Percentiles rank a stretch among this genome's conserved stretches.
phyloP scores from a whole-genome alignment of 139 green algal genomes.

The Haematococcus lacustris region DNA sequence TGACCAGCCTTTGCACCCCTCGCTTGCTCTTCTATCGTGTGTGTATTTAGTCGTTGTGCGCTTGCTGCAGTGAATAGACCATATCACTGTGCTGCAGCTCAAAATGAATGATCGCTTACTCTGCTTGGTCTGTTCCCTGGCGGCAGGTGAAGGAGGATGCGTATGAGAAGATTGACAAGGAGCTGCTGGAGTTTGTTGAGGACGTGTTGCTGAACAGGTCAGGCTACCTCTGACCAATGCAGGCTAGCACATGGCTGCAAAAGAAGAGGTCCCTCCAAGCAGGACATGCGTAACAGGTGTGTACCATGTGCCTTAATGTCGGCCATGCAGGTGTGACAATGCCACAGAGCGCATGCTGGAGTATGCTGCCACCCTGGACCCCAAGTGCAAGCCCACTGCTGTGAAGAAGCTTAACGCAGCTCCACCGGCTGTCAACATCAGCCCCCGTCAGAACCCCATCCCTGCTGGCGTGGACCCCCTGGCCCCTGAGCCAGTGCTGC shows the following conservation, averaged over 20 bases:
- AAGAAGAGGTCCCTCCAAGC: too few species aligned
- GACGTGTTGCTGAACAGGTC: constrained; percentile 93
- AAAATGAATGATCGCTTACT: too few species aligned
- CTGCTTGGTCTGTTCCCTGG: too few species aligned
- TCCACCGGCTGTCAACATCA: constrained; percentile 22
- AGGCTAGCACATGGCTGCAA: too few species aligned
- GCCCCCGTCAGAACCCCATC: constrained; percentile 45
- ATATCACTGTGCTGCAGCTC: too few species aligned
- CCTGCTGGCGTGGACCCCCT: constrained; percentile 36
- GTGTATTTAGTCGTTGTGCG: too few species aligned
- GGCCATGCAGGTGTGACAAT: constrained; percentile 14
- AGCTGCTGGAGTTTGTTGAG: constrained; percentile 93
- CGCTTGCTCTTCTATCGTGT: too few species aligned
- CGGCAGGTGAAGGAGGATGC: constrained; percentile 81
- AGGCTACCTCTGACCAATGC: background rate
- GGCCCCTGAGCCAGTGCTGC: constrained; percentile 28
- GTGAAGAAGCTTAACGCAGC: constrained; percentile 21
- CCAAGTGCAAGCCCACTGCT: constrained; percentile 19
- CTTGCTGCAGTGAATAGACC: too few species aligned
- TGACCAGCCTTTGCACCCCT: too few species aligned
- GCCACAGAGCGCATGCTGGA: constrained; percentile 80
- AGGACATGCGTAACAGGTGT: too few species aligned
- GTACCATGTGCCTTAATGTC: too few species aligned
- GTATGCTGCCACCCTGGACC: constrained; percentile 40
- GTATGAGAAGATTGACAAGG: constrained; percentile 97